Evolutionary conservation across 148 eudicot species (phyloP), one percentile per base, ranked within the genome.

Genomic region (Polygonum maritimum): DNA sequence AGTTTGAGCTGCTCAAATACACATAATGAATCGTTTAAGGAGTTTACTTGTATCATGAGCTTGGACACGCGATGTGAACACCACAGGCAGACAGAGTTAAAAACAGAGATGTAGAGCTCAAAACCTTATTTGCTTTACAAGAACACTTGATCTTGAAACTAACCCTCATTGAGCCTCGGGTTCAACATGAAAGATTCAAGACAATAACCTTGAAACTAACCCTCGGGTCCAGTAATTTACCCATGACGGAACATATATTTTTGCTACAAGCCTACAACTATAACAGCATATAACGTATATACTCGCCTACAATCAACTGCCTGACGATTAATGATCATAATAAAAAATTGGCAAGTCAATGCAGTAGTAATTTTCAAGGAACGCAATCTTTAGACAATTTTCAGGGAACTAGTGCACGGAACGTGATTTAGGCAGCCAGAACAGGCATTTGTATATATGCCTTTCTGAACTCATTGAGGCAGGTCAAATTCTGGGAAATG

Each of bases 1-100:
- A 65, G 71, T 36, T 65, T 65, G 44, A 65, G 19, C 71, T 36
- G 71, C 71, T 60, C 69, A 60, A 22, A 26, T 60, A 36, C 41
- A 65, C 71, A 65, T 3, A 15, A 36, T 65, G 44, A 65, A 36
- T 60, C 67, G 26, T 26, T 26, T 26, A 38, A 60, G 26, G 36
- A 60, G 26, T 22, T 60, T 60, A 49, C n/a, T 15, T 49, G 55
- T 49, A 49, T 18, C 54, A 4, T 18, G 16, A 57, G 63, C 60
- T 63, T 33, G 18, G 33, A 62, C 31, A 15, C 54, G 3, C 39
- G 12, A 2, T 9, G 36, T 3, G 36, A 26, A 26, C 26, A 60
- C 70, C 38, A 31, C 16, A 33, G 19, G 7, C n/a, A n/a, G n/a
- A n/a, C 33, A 41, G 70, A 35, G 19, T 35, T 44, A 62, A 13